Evolutionary conservation across 1,284 basidiomycete genomes (phyloP).

Genomic region (Ceraceosorus guamensis): DNA sequence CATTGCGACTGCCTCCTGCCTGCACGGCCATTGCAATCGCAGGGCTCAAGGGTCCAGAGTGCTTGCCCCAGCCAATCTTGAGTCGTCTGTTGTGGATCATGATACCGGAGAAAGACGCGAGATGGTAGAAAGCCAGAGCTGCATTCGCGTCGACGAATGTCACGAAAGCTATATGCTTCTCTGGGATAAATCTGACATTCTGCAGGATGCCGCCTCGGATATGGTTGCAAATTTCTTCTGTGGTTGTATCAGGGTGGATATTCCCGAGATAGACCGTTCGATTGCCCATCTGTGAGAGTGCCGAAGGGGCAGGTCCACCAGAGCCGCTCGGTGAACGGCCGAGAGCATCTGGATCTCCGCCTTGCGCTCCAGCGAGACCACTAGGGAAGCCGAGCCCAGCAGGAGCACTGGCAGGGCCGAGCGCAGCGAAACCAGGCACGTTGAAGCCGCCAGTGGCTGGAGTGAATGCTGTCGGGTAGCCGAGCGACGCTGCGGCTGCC

Average conservation of each 20-base stretch:
- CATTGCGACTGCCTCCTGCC: constrained; percentile 45
- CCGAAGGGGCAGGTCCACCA: constrained; percentile 1
- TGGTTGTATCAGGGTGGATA: constrained; percentile 45
- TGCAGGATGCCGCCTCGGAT: constrained; percentile 46
- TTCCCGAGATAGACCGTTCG: constrained; percentile 47
- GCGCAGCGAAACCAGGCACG: background rate
- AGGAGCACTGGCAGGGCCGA: constrained; percentile 8
- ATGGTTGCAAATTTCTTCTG: constrained; percentile 48
- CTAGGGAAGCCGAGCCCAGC: constrained; percentile 6
- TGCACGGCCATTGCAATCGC: constrained; percentile 46
- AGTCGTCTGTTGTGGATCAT: constrained; percentile 46
- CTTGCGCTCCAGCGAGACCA: background rate
- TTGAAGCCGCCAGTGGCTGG: constrained; percentile 6
- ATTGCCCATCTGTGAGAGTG: constrained; percentile 42
- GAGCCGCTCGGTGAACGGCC: constrained; percentile 21
- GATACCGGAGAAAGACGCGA: constrained; percentile 42
- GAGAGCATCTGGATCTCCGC: constrained; percentile 12
- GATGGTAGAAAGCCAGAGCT: constrained; percentile 44
- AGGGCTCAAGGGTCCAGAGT: constrained; percentile 42
- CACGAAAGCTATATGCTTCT: constrained; percentile 47
- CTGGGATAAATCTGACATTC: constrained; percentile 42
- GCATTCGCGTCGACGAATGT: constrained; percentile 46
- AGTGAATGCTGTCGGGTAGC: constrained; percentile 38
- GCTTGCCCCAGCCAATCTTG: constrained; percentile 48
- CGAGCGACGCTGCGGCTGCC: constrained; percentile 44